A percentile compares a stretch with the other conserved stretches of the same genome.
phyloP scores from a whole-genome alignment of 2,329 filamentous ascomycete genomes.

The Neonectria punicea region DNA sequence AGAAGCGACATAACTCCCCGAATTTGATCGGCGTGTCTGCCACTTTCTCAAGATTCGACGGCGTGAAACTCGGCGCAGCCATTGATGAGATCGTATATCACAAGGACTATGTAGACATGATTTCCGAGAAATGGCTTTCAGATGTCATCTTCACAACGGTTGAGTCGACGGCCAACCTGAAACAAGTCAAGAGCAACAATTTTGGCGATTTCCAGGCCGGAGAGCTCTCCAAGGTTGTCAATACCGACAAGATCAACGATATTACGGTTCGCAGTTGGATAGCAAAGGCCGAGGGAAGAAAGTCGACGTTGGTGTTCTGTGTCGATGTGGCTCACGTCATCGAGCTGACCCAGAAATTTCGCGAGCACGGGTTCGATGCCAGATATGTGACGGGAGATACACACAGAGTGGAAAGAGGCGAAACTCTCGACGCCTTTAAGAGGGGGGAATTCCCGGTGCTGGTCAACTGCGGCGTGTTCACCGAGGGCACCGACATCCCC shows the following conservation, averaged over 20 bases:
- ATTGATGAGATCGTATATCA: conserved; percentile 98
- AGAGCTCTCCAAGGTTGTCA: conserved; percentile 84
- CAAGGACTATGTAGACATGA: conserved; percentile 75
- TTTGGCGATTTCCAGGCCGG: conserved; percentile 81
- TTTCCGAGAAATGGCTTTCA: conserved; percentile 90
- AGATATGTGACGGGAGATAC: conserved; percentile 89
- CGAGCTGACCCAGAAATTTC: conserved; percentile 79
- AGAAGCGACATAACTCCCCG: conserved; percentile 58
- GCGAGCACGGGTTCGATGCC: conserved; percentile 81
- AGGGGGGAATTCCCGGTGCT: conserved; percentile 83
- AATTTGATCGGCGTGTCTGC: conserved; percentile 91
- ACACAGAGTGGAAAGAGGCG: conserved; percentile 71
- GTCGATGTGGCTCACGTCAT: conserved; percentile 88
- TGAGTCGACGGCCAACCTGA: conserved; percentile 82
- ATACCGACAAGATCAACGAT: conserved; percentile 83
- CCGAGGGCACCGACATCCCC: conserved; percentile 96
- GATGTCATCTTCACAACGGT: conserved; percentile 96
- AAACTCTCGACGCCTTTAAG: conserved; percentile 80
- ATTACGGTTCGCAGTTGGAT: conserved; percentile 89
- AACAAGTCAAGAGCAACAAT: conserved; percentile 68
- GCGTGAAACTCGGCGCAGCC: conserved; percentile 80
- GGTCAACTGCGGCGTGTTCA: conserved; percentile 95
- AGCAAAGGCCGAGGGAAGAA: conserved; percentile 75
- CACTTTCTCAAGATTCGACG: conserved; percentile 81
- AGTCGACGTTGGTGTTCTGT: conserved; percentile 93